Base-by-base conservation (phyloP, 192 early-diverging fungal species). In the Neocallimastix lanati region DNA sequence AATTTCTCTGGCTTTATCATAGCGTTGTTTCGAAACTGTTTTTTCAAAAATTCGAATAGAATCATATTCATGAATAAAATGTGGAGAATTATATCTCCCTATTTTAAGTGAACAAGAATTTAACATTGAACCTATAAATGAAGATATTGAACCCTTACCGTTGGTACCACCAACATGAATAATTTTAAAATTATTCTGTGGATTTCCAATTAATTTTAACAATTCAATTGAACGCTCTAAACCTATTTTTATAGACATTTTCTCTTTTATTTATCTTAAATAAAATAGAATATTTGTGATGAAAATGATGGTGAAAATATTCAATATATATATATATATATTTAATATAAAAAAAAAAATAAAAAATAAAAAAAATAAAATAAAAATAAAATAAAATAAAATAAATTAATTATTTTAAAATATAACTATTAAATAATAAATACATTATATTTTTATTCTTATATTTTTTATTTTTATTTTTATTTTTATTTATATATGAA, bases 91-190 rank as follows among this genome's bases (percentile, higher is more conserved):
- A 85, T 92, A 95, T 15, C 87, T 87, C 36, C 91, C 95, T 27
- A 86, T 84, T 81, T 84, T 77, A 83, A 78, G 80, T 50, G 77
- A 77, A 79, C 13, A 87, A 81, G 18, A 82, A 13, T 29, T 30
- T 77, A 82, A 77, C 27, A 83, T 29, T 0, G 82, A 79, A 27
- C 83, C 38, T 29, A 88, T 79, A 35, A 91, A 85, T 12, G 94
- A 89, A 80, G 91, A 91, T 12, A 93, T 88, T 0, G 92, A 94
- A 16, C 95, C 95, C 82, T 96, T 96, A 76, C 95, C 95, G 81
- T 96, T 96, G 1, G 95, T 96, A 25, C 95, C 95, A 12, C 93
- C 93, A 1, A 96, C 92, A 82, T 96, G 95, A 28, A 96, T 85
- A n/a, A 88, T 83, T 27, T 82, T 79, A 79, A 88, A 84, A 21